A percentile compares a stretch with the other conserved stretches of the same genome.
These are phyloP conservation scores for Candida morakotiae DNA, from an alignment of 805 yeast species.

Conservation along the genomic window DNA sequence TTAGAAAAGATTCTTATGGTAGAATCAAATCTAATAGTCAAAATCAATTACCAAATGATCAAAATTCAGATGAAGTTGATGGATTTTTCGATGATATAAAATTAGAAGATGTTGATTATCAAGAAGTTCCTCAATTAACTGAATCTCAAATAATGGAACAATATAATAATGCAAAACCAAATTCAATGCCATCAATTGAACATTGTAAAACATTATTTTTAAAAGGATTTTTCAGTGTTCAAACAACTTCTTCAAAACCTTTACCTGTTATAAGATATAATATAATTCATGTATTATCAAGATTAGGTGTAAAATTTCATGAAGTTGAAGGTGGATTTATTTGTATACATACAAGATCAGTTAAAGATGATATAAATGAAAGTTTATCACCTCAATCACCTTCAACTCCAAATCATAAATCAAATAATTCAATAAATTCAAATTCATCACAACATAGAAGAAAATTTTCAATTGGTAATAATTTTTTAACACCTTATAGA, in stretches of 20 bases:
- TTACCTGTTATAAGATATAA: slow-evolving; percentile 83
- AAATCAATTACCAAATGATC: slow-evolving; percentile 39
- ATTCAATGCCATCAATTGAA: slow-evolving; percentile 90
- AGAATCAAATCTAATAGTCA: slow-evolving; percentile 8
- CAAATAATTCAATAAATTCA: slow-evolving; percentile 29
- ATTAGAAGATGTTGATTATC: slow-evolving; percentile 32
- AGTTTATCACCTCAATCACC: slow-evolving; percentile 34
- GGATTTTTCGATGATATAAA: slow-evolving; percentile 58
- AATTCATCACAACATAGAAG: slow-evolving; percentile 45
- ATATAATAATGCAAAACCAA: slow-evolving; percentile 56
- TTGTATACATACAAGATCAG: slow-evolving; percentile 65
- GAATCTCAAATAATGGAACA: slow-evolving; percentile 41
- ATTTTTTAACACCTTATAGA: slow-evolving; percentile 45
- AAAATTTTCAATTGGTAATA: slow-evolving; percentile 60
- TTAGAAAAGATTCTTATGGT: slow-evolving; percentile 53
- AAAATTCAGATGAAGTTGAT: slow-evolving; percentile 48
- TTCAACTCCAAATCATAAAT: slow-evolving; percentile 34
- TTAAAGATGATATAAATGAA: slow-evolving; percentile 15
- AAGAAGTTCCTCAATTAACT: slow-evolving; percentile 31
- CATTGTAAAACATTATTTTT: slow-evolving; percentile 86
- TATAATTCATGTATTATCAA: slow-evolving; percentile 70
- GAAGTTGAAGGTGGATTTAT: slow-evolving; percentile 94
- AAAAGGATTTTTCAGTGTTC: slow-evolving; percentile 92
- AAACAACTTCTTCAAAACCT: slow-evolving; percentile 90
- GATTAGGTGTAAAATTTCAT: slow-evolving; percentile 73